These are phyloP conservation scores for Pseudomassariella vexata DNA, from an alignment of 2,329 filamentous ascomycete genomes.

Conservation along the genomic window DNA sequence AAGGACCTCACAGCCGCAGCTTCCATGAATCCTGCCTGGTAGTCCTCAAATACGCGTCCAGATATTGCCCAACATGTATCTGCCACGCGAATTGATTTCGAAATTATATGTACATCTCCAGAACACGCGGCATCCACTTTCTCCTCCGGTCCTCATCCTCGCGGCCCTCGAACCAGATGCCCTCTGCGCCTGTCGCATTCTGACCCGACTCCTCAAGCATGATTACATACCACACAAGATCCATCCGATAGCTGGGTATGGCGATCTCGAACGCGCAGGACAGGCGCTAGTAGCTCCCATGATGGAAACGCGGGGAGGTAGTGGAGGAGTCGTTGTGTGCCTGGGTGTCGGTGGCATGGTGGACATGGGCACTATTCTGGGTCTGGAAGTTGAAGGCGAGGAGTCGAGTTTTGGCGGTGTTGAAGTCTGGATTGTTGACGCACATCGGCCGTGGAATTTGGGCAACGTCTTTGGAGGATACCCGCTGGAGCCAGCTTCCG, in stretches of 20 bases:
- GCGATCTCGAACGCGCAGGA: constrained; percentile 76
- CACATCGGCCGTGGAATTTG: constrained; percentile 89
- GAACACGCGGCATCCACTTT: constrained; percentile 79
- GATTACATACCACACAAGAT: constrained; percentile 98
- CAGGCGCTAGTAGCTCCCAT: constrained; percentile 76
- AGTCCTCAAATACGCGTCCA: constrained; percentile 24
- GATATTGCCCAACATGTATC: constrained; percentile 66
- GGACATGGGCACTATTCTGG: constrained; percentile 75
- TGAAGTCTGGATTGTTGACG: constrained; percentile 91
- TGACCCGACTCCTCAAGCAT: constrained; percentile 88
- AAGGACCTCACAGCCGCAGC: constrained; percentile 9
- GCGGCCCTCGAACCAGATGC: constrained; percentile 93
- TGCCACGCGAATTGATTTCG: constrained; percentile 81
- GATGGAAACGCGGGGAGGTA: constrained; percentile 78
- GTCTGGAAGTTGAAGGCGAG: constrained; percentile 63
- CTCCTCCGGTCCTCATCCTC: constrained; percentile 84
- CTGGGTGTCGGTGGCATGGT: constrained; percentile 89
- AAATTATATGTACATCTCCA: constrained; percentile 89
- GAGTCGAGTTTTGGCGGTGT: constrained; percentile 72
- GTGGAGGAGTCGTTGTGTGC: constrained; percentile 84
- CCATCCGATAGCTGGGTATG: constrained; percentile 88
- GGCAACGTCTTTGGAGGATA: constrained; percentile 85
- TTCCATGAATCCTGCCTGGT: constrained; percentile 26
- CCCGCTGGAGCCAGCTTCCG: constrained; percentile 45
- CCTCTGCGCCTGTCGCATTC: constrained; percentile 89